Conservation (phyloP, 148 eudicot genomes). For the Rhododendron henanense region DNA sequence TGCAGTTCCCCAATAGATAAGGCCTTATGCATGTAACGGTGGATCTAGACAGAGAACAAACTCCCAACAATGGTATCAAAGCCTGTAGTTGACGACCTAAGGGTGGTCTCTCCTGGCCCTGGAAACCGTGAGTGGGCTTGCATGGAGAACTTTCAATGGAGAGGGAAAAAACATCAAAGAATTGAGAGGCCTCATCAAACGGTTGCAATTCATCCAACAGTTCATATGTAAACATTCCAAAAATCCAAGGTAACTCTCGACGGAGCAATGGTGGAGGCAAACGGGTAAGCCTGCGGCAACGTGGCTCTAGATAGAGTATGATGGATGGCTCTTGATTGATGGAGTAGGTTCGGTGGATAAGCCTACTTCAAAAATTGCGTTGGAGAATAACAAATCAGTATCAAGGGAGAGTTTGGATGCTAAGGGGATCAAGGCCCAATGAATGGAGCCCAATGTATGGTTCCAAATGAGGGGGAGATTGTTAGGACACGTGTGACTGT, state of each 20-base stretch:
- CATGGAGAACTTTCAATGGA: neutral
- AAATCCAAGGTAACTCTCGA: neutral
- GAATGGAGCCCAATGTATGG: neutral
- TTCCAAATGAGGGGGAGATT: neutral
- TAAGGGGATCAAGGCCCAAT: neutral
- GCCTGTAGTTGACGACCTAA: neutral
- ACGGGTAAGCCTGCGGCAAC: neutral
- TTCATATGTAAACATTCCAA: neutral
- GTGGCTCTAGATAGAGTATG: neutral
- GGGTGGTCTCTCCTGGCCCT: neutral
- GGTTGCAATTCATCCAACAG: neutral
- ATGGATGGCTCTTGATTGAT: neutral
- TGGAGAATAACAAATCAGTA: neutral
- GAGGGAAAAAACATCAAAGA: neutral
- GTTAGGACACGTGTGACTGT: neutral
- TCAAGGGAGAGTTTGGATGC: neutral
- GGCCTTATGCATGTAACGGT: neutral
- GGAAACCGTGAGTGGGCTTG: neutral
- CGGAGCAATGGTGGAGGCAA: neutral
- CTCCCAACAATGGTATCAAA: neutral
- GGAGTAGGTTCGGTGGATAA: neutral
- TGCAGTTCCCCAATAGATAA: neutral
- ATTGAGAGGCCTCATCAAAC: neutral
- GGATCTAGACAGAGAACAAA: neutral
- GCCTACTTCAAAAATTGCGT: neutral